Conservation (phyloP, 2,329 filamentous ascomycete species). For the Scedosporium aurantiacum region DNA sequence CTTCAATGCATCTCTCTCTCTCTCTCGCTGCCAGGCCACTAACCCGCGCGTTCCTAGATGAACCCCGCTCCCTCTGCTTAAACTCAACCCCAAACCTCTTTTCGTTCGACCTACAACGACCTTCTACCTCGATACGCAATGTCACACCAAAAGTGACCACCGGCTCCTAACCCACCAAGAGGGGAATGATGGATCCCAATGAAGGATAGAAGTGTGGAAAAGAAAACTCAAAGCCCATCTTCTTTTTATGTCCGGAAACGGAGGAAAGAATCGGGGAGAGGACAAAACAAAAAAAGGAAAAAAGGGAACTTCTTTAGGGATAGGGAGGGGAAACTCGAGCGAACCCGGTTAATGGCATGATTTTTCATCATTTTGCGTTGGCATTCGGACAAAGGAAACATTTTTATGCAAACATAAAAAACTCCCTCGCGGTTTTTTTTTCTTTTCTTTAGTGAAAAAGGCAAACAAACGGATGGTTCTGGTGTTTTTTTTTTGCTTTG, state of each 20-base stretch:
- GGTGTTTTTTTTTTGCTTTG: neutral
- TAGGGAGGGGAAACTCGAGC: neutral
- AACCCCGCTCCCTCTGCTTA: slow-evolving; percentile 30
- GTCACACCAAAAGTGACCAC: neutral
- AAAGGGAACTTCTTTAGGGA: neutral
- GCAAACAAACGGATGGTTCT: too few relatives aligned
- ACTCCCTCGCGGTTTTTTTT: neutral
- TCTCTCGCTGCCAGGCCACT: neutral
- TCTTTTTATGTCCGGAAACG: neutral
- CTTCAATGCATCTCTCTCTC: neutral
- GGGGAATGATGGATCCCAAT: neutral
- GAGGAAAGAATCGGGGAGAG: neutral
- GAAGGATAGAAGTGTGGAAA: neutral
- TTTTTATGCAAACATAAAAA: neutral
- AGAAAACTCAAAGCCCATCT: neutral
- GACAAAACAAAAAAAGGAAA: neutral
- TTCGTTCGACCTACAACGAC: neutral
- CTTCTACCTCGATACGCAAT: neutral
- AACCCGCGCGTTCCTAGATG: slow-evolving; percentile 21
- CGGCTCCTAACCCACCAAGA: neutral
- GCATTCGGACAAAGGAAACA: neutral
- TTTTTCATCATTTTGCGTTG: slow-evolving; percentile 1
- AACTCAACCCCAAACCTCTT: slow-evolving; percentile 11
- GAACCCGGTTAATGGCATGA: slow-evolving; percentile 1
- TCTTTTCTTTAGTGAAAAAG: neutral